Evolutionary conservation across 2,329 filamentous ascomycete species (phyloP), one percentile per base, ranked within the genome.

Genomic region (Colletotrichum nymphaeae): DNA sequence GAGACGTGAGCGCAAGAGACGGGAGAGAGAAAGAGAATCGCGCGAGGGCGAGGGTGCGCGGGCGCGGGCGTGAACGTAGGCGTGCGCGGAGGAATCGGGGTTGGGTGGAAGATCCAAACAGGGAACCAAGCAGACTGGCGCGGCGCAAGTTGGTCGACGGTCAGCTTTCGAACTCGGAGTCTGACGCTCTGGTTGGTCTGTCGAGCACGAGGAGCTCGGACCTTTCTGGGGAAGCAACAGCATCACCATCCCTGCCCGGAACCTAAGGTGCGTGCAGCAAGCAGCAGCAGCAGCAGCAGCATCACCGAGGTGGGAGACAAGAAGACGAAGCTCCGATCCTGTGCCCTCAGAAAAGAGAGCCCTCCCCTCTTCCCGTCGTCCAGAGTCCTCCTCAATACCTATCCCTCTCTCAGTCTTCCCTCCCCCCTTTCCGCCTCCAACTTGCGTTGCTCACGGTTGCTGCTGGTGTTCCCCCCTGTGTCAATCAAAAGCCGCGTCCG

Each of bases 191-290:
- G 63, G 71, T 74, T 74, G 73, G 71, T 64, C 64, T 11, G 37
- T 26, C 71, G 64, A 73, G 58, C 66, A 32, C 30, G 56, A 26
- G 35, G 59, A 75, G 73, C 73, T 75, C 71, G 73, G 73, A 71
- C 73, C 53, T 52, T 53, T 62, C 57, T 56, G 32, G 22, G 55
- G 49, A 37, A 24, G 26, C 52, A 74, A 58, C 70, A 74, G 16
- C 67, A 74, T 75, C 73, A 75, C 30, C 71, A 75, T 75, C 71
- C 73, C 67, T 75, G 73, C 30, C 52, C 62, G 57, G 62, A 57
- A 57, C 69, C 69, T 72, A 57, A 24, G 52, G 52, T 65, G 63
- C 63, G 52, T 65, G 63, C 63, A 56, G 63, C 62, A 63, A 63
- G 42, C 60, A 22, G 46, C 42, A 64, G 28, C 42, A 26, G 26